Evolutionary conservation across 2,329 filamentous ascomycete genomes (phyloP), one percentile per base, ranked within the genome.

Genomic region (Penicillium sclerotigenum): DNA sequence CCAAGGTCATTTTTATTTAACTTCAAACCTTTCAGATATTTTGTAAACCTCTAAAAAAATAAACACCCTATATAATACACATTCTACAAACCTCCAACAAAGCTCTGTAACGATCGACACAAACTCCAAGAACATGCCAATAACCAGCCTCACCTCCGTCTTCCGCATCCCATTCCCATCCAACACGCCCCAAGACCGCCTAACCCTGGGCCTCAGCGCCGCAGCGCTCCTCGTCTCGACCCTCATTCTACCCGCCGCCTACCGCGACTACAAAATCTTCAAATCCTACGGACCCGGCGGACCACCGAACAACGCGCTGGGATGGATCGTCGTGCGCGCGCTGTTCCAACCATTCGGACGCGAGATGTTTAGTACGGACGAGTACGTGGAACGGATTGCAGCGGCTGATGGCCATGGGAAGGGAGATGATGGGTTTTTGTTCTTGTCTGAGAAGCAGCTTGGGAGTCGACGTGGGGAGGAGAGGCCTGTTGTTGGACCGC

Each of bases 211-310:
- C 16, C 47, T 64, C 31, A 42, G 62, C 50, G 56, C 65, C 9
- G 48, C 57, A 18, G 57, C 58, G n/a, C 29, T 62, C 0, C 20
- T 66, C 5, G 50, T 61, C 38, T 47, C 60, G 1, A 48, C 54
- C 4, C 24, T 66, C 42, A 26, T 64, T n/a, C 41, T 68, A 20
- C 68, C 68, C 3, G 57, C 51, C 29, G 57, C 59, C 11, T 70
- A 70, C 43, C 67, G 65, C 49, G 70, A 76, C 57, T 77, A 75
- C 57, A 61, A 57, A n/a, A 60, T 61, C 29, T 77, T 71, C 60
- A 58, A 67, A 13, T 66, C 66, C n/a, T 71, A 75, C 40, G 73
- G 73, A 1, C 69, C 64, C 1, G 73, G 73, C 7, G 74, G 74
- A 0, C 52, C 67, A 2, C 73, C 73, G 2, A 66, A 72, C 53